phyloP scores from a whole-genome alignment of 169 alveolate genomes.

The Cryptosporidium sp. region DNA sequence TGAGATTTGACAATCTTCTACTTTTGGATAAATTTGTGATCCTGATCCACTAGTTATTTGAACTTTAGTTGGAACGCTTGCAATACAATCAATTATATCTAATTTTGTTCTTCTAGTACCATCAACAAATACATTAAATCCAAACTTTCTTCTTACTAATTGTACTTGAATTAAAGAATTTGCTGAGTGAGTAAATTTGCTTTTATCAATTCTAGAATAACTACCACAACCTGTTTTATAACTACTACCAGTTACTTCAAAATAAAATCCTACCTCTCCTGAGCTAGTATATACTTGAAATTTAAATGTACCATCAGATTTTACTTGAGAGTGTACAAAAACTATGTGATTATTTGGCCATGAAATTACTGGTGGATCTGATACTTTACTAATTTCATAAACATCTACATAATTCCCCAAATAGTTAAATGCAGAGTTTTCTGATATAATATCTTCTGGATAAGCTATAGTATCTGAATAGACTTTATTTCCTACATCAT shows the following conservation, averaged over 20 bases:
- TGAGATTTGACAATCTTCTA: constrained; percentile 79
- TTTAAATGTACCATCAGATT: constrained; percentile 26
- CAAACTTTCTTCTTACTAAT: constrained; percentile 52
- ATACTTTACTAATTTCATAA: constrained; percentile 13
- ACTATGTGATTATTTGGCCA: constrained; percentile 71
- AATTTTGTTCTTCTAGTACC: constrained; percentile 53
- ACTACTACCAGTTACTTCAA: not conserved
- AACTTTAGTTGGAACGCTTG: constrained; percentile 18
- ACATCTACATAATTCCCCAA: not conserved
- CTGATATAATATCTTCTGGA: constrained; percentile 29
- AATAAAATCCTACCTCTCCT: constrained; percentile 33
- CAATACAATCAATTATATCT: constrained; percentile 48
- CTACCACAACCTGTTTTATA: constrained; percentile 43
- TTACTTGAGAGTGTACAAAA: constrained; percentile 29
- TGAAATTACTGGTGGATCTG: constrained; percentile 27
- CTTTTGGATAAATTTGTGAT: constrained; percentile 49
- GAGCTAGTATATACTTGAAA: constrained; percentile 34
- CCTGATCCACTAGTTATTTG: constrained; percentile 12
- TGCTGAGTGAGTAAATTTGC: constrained; percentile 22
- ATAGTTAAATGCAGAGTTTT: constrained; percentile 33
- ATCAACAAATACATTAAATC: constrained; percentile 62
- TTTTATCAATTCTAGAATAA: constrained; percentile 19
- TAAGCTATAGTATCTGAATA: constrained; percentile 21
- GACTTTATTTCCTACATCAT: not conserved
- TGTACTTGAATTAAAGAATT: constrained; percentile 16